Conservation (phyloP, 2,329 filamentous ascomycete genomes). For the Lasiodiplodia hormozganensis region DNA sequence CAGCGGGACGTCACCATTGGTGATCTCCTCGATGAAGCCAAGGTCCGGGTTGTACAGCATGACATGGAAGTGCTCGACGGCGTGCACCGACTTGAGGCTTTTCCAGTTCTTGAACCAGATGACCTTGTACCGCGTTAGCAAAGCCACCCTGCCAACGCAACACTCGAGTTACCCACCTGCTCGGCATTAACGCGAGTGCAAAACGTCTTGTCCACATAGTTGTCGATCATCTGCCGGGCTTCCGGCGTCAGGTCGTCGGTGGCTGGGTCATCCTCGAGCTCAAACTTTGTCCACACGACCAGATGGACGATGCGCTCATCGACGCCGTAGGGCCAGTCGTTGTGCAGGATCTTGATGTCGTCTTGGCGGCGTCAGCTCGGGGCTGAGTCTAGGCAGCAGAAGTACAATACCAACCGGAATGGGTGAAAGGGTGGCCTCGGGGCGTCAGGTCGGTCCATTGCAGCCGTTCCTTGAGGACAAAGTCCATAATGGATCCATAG, state of each 20-base stretch:
- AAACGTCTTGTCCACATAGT: conserved; percentile 74
- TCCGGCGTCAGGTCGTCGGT: conserved; percentile 71
- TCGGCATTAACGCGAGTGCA: conserved; percentile 57
- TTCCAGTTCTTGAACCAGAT: conserved; percentile 96
- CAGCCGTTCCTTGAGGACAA: conserved; percentile 74
- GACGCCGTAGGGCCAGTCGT: conserved; percentile 95
- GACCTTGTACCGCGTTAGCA: conserved; percentile 53
- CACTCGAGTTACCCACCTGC: conserved; percentile 43
- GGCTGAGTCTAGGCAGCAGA: conserved; percentile 24
- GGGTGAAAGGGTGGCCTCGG: conserved; percentile 51
- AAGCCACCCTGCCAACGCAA: not conserved
- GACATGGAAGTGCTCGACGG: conserved; percentile 93
- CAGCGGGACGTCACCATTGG: conserved; percentile 74
- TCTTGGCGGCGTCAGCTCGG: conserved; percentile 41
- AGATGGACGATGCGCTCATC: conserved; percentile 80
- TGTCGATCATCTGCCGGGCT: conserved; percentile 70
- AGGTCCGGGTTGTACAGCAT: conserved; percentile 82
- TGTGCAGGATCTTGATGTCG: conserved; percentile 78
- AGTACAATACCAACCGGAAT: conserved; percentile 42
- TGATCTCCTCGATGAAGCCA: conserved; percentile 73
- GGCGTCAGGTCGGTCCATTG: conserved; percentile 65
- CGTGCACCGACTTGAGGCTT: conserved; percentile 81
- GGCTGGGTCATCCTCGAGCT: conserved; percentile 71
- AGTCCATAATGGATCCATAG: conserved; percentile 80
- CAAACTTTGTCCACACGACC: conserved; percentile 93